Evolutionary conservation across 192 early-diverging fungal species (phyloP), one percentile per base, ranked within the genome.

Genomic region (Backusella australiensis): DNA sequence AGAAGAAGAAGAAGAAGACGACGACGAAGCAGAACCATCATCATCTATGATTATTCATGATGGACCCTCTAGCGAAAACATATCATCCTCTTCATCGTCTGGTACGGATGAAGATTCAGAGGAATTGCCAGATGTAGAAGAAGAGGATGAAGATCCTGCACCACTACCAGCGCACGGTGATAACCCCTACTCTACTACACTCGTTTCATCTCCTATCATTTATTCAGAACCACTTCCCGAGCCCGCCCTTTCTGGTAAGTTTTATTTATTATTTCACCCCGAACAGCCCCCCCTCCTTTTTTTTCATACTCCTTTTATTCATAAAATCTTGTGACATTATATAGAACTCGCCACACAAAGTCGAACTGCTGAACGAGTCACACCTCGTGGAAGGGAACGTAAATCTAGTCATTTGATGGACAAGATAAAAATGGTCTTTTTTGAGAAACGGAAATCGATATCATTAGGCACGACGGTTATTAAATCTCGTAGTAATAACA

Each of bases 361-460:
- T 39, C 36, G 35, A 38, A 36, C 34, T 69, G 56, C 56, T 63
- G 56, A 63, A 63, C 56, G 56, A 63, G 56, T 63, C 56, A 69
- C 39, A 34, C 70, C 70, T 69, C 68, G 68, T 69, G 36, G 42
- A 34, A 71, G 74, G 26, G 68, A 71, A 34, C 42, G 74, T 32
- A 36, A 65, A 19, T 46, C 39, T 0, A 75, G 59, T 46, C 56
- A 75, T 67, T 38, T 79, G 14, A 70, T 79, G 65, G 78, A 75
- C 38, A 79, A 79, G 49, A 34, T 79, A 49, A 68, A 73, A 46
- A 79, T 75, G 78, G 78, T 67, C 8, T 75, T 79, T 71, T 79
- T 73, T 59, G 78, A 79, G 34, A 79, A 79, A 39, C 46, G 73
- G 23, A 79, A 75, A 70, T 74, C 78, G 11, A 52, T 39, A 11